Conservation (phyloP, 2,329 filamentous ascomycete species). For the Didymella sp. region DNA sequence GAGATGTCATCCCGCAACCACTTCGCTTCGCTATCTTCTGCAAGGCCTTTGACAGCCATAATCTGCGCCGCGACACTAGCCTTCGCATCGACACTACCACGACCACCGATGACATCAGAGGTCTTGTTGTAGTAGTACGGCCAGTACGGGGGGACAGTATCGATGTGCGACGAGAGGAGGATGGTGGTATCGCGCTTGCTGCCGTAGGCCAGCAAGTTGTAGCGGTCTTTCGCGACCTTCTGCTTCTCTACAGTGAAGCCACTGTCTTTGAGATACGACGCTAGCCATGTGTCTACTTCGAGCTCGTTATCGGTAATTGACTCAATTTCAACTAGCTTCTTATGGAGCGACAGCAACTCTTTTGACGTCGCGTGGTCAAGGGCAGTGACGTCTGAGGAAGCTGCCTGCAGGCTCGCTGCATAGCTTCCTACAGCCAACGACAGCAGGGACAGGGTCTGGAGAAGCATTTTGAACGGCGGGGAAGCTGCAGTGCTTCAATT, state of each 20-base stretch:
- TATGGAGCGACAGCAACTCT: constrained; percentile 74
- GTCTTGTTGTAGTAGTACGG: constrained; percentile 65
- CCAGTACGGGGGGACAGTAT: constrained; percentile 73
- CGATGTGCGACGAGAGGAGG: constrained; percentile 82
- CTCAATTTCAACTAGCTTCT: constrained; percentile 73
- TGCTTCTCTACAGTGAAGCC: constrained; percentile 71
- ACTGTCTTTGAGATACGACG: constrained; percentile 66
- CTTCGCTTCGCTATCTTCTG: constrained; percentile 41
- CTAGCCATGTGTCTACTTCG: constrained; percentile 71
- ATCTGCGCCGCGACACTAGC: constrained; percentile 73
- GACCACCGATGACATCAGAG: constrained; percentile 67
- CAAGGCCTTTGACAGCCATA: constrained; percentile 65
- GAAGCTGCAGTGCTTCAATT: constrained; percentile 14
- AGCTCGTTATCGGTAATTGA: constrained; percentile 76
- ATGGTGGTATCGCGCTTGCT: constrained; percentile 62
- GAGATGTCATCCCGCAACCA: constrained; percentile 54
- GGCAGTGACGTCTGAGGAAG: constrained; percentile 19
- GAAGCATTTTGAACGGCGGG: constrained; percentile 21
- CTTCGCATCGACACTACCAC: constrained; percentile 72
- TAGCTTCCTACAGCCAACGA: constrained; percentile 21
- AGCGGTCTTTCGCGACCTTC: constrained; percentile 60
- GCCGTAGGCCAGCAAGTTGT: constrained; percentile 78
- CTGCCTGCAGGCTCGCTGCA: constrained; percentile 7
- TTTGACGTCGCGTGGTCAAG: constrained; percentile 33
- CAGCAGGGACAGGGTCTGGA: constrained; percentile 25